Conservation (phyloP, 352 stramenopile genomes). For the Globisporangium orthogonon region DNA sequence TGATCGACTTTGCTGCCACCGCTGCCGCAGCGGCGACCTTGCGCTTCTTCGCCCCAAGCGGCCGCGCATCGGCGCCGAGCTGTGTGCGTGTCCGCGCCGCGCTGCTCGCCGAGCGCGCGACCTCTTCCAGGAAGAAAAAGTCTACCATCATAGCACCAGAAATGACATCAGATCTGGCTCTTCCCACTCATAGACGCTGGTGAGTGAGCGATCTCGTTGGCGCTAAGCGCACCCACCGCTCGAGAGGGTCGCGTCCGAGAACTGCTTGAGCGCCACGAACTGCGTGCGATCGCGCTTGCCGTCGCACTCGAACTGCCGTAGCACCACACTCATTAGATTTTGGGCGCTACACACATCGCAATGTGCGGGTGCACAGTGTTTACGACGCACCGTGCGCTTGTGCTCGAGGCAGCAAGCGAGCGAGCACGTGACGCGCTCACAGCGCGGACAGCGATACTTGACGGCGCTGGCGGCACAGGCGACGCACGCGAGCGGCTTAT, state of each 20-base stretch:
- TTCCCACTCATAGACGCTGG: neutral
- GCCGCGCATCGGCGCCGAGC: conserved; percentile 26
- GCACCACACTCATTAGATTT: too few species aligned
- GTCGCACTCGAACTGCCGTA: conserved; percentile 57
- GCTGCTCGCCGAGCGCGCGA: conserved; percentile 49
- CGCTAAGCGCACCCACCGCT: conserved; percentile 46
- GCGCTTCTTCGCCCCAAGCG: conserved; percentile 23
- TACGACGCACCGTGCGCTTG: conserved; percentile 62
- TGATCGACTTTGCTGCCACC: conserved; percentile 17
- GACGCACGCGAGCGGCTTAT: conserved; percentile 23
- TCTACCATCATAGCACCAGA: conserved; percentile 20
- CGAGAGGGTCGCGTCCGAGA: conserved; percentile 70
- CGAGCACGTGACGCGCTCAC: conserved; percentile 80
- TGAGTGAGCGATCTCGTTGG: too few species aligned
- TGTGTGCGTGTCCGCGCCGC: conserved; percentile 34
- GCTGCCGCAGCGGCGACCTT: conserved; percentile 9
- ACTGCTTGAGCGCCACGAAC: conserved; percentile 63
- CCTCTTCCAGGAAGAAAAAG: conserved; percentile 73
- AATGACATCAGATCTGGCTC: neutral
- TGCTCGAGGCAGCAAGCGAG: conserved; percentile 70
- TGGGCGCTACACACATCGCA: neutral
- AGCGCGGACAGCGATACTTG: conserved; percentile 85
- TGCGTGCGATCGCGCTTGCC: conserved; percentile 83
- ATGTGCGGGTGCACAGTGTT: neutral
- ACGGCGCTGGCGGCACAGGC: conserved; percentile 40